Evolutionary conservation across 805 yeast genomes (phyloP), one percentile per base, ranked within the genome.

Genomic region (Candida parachauliodes): DNA sequence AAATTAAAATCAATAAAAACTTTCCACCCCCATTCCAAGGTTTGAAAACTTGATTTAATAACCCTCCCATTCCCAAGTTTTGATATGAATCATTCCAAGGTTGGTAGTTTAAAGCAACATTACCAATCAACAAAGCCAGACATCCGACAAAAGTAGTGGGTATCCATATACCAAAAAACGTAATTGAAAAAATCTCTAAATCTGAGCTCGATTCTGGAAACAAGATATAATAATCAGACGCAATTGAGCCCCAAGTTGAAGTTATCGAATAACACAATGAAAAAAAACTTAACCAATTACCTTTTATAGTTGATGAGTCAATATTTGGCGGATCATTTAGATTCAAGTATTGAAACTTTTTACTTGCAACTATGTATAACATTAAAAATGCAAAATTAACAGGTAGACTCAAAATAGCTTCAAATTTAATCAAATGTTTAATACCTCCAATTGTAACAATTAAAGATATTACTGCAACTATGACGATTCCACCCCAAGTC

Each of bases 191-290:
- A 1, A 82, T 66, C 41, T 70, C 72, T 37, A 56, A 43, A 38
- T 76, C 76, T 2, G 83, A 71, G 1, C 86, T 76, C 28, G 70
- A 66, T 50, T 83, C 91, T 1, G 95, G 95, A 49, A 87, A 79
- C 35, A 86, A 67, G 34, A 88, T 76, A 57, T 85, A 85, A 57
- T 88, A 88, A 59, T 88, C 96, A 0, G 89, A 72, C 0, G 95
- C 86, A 43, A 85, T 75, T 2, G 89, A 81, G 30, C 94, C 89
- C 96, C 96, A 88, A 1, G 96, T 85, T 3, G 87, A 76, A 3
- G 95, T 86, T 32, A 83, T 79, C 20, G 95, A 79, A 51, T 84
- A 85, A 30, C 81, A 70, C 39, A 86, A 67, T 1, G 88, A 74
- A 50, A 87, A 84, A 57, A 79, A 84, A 10, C 86, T 75, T 20